Conservation (phyloP, 768 basidiomycete genomes). For the Leccinum pellstonianum region DNA sequence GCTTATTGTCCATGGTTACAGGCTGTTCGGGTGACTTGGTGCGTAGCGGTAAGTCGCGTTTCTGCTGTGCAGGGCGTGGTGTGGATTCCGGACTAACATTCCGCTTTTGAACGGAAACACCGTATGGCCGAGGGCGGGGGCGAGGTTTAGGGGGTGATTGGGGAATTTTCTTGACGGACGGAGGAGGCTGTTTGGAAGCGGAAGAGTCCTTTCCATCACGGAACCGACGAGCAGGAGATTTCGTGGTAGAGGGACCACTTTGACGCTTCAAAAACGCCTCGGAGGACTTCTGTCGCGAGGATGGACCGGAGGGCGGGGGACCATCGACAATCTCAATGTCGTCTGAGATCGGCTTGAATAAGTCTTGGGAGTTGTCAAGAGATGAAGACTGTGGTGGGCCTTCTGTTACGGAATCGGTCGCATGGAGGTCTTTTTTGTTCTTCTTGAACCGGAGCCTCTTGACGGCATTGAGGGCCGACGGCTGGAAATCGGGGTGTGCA, state of each 20-base stretch:
- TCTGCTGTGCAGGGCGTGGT: constrained; percentile 9
- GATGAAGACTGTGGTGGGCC: constrained; percentile 24
- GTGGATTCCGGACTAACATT: constrained; percentile 20
- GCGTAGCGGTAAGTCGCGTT: constrained; percentile 2
- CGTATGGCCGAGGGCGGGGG: constrained; percentile 19
- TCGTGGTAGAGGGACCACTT: neutral
- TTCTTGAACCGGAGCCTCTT: constrained; percentile 37
- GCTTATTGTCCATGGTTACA: neutral
- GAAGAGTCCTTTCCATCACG: constrained; percentile 1
- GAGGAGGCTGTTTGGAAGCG: constrained; percentile 2
- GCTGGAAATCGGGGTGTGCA: constrained; percentile 28
- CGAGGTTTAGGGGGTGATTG: constrained; percentile 8
- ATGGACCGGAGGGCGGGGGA: neutral
- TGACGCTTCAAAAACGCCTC: constrained; percentile 5
- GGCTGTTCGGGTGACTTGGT: constrained; percentile 9
- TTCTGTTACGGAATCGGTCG: constrained; percentile 1
- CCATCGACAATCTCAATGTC: constrained; percentile 9
- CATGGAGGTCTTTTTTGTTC: constrained; percentile 19
- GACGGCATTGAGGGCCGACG: neutral
- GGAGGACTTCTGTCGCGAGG: constrained; percentile 1
- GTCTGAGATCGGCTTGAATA: constrained; percentile 20
- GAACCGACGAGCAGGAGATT: neutral
- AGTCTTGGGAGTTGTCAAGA: constrained; percentile 23
- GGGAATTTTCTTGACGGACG: neutral
- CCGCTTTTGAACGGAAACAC: constrained; percentile 2